Percentiles rank a stretch among this genome's conserved stretches.
These are phyloP conservation scores for Lasiosphaeriaceae sp. DNA, from an alignment of 495 filamentous ascomycete species.

Conservation along the genomic window DNA sequence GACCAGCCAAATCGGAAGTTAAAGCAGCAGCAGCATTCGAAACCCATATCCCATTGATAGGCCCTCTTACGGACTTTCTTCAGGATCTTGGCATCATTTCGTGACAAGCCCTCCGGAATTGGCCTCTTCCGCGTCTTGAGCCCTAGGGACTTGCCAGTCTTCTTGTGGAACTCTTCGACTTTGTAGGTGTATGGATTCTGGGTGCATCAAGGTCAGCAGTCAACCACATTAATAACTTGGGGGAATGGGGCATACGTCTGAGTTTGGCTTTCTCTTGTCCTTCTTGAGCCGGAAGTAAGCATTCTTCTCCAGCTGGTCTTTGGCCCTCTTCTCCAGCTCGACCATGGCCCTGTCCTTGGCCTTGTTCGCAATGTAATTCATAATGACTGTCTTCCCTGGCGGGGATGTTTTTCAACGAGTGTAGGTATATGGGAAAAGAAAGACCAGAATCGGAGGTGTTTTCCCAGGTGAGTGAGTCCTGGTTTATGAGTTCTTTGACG, in stretches of 20 bases:
- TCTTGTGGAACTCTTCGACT: slow-evolving; percentile 61
- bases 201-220: slow-evolving; percentile 48
- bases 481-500: background rate
- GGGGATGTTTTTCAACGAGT: no score
- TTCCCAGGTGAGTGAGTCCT: background rate
- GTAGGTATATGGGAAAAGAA: background rate
- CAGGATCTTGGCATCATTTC: slow-evolving; percentile 75
- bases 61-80: slow-evolving; percentile 75
- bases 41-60: slow-evolving; percentile 71
- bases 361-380: slow-evolving; percentile 38
- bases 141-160: slow-evolving; percentile 53
- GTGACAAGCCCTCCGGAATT: slow-evolving; percentile 65
- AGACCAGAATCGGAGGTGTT: background rate
- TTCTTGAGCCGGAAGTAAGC: background rate
- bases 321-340: slow-evolving; percentile 44
- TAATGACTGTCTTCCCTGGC: background rate
- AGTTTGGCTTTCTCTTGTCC: slow-evolving; percentile 65
- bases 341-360: slow-evolving; percentile 64
- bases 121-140: slow-evolving; percentile 67
- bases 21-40: slow-evolving; percentile 62
- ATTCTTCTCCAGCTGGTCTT: no score
- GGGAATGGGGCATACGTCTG: slow-evolving; percentile 49
- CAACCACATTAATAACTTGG: background rate
- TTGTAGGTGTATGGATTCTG: slow-evolving; percentile 56
- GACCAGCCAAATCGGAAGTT: slow-evolving; percentile 80